Evolutionary conservation across 371 early-diverging fungal genomes (phyloP).

Genomic region (Actinomortierella ambigua): DNA sequence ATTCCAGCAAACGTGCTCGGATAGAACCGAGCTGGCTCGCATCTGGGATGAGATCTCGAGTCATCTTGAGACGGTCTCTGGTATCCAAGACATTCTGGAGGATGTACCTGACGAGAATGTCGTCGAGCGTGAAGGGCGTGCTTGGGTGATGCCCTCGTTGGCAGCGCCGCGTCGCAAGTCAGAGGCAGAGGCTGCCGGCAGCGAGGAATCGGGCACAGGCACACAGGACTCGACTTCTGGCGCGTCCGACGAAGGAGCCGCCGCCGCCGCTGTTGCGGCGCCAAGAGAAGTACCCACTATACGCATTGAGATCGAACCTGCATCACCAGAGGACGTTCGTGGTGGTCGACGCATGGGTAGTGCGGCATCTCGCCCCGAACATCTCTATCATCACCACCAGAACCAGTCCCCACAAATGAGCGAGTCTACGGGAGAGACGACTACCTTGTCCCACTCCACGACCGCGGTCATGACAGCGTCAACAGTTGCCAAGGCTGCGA

Average conservation of each 20-base stretch:
- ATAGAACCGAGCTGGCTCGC: conserved; percentile 31
- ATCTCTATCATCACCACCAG: too few relatives aligned
- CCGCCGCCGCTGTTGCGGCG: not conserved
- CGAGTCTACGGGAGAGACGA: too few relatives aligned
- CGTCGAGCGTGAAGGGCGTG: conserved; percentile 30
- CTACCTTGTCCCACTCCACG: too few relatives aligned
- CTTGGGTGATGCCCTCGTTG: conserved; percentile 36
- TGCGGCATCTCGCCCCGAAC: too few relatives aligned
- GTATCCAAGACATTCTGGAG: conserved; percentile 46
- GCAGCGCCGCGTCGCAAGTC: conserved; percentile 37
- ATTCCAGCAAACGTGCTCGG: conserved; percentile 24
- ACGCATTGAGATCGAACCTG: conserved; percentile 39
- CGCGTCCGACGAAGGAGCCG: not conserved
- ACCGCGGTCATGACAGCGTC: too few relatives aligned
- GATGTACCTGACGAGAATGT: conserved; percentile 46
- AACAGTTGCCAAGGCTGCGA: too few relatives aligned
- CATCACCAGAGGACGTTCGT: conserved; percentile 19
- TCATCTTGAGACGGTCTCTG: conserved; percentile 35
- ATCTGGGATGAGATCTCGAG: conserved; percentile 45
- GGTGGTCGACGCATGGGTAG: too few relatives aligned
- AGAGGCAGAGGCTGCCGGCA: conserved; percentile 6
- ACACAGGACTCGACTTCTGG: not conserved
- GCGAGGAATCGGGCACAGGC: not conserved
- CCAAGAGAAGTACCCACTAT: conserved; percentile 25
- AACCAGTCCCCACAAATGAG: too few relatives aligned